A percentile compares a stretch with the other conserved stretches of the same genome.
Evolutionary conservation across 345 rosid species (phyloP).

Genomic region (Pugionium cornutum): DNA sequence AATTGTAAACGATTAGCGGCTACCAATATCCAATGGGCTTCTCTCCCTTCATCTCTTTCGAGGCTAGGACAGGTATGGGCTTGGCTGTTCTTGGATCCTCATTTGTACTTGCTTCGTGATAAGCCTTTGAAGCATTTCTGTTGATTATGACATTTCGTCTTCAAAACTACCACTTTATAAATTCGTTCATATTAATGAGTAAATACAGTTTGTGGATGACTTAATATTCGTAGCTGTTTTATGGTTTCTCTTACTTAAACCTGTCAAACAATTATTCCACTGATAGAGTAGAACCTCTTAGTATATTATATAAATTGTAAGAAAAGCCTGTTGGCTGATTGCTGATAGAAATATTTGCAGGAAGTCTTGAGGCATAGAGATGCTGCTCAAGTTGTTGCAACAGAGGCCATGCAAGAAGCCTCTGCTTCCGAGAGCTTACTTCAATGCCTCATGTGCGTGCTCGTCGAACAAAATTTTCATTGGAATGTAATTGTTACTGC

Average conservation of each 20-base stretch:
- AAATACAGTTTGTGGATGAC: neutral
- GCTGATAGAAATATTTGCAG: constrained; percentile 41
- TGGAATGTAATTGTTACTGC: neutral
- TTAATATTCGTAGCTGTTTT: neutral
- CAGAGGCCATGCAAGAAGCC: constrained; percentile 94
- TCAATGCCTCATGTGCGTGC: constrained; percentile 74
- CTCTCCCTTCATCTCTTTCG: constrained; percentile 81
- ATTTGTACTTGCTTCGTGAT: constrained; percentile 15
- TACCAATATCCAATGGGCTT: constrained; percentile 67
- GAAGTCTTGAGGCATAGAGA: constrained; percentile 88
- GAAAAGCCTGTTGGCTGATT: neutral
- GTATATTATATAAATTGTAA: neutral
- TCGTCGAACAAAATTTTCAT: neutral
- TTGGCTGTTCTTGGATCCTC: constrained; percentile 26
- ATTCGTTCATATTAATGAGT: neutral
- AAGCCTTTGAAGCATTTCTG: constrained; percentile 6
- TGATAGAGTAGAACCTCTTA: neutral
- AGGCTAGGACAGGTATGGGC: constrained; percentile 83
- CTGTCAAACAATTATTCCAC: neutral
- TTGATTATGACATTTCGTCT: neutral
- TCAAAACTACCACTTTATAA: neutral
- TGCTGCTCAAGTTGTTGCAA: constrained; percentile 80
- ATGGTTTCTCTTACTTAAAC: neutral
- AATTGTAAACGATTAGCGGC: constrained; percentile 66
- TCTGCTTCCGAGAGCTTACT: constrained; percentile 92